phyloP scores from a whole-genome alignment of 345 rosid genomes.

The Stellera chamaejasme region DNA sequence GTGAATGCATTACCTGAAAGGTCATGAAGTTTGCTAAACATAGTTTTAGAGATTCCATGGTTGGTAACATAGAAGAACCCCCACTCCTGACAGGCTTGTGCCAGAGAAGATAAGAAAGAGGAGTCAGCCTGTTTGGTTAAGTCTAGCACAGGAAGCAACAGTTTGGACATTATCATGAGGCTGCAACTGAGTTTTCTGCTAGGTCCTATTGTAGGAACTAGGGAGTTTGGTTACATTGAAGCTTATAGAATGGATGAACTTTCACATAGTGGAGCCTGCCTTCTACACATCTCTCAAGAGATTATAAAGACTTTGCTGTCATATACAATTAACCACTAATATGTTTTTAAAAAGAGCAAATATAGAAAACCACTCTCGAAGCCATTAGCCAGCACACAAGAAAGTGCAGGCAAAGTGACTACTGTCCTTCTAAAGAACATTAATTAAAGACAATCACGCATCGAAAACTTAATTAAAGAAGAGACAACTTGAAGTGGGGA shows the following conservation, averaged over 20 bases:
- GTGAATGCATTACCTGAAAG: constrained; percentile 38
- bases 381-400: no score
- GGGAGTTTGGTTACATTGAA: constrained; percentile 6
- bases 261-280: background rate
- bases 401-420: no score
- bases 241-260: background rate
- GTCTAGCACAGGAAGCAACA: constrained; percentile 59
- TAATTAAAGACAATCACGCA: no score
- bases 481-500: constrained; percentile 13
- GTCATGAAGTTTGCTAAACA: constrained; percentile 25
- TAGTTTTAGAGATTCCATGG: constrained; percentile 49
- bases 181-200: background rate
- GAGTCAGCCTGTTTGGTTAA: constrained; percentile 38
- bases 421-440: no score
- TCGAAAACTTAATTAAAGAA: no score
- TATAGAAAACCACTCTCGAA: background rate
- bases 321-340: constrained; percentile 11
- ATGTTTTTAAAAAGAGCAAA: constrained; percentile 12
- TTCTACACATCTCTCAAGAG: constrained; percentile 1
- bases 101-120: constrained; percentile 35
- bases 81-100: constrained; percentile 60
- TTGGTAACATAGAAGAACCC: constrained; percentile 67
- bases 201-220: constrained; percentile 1
- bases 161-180: constrained; percentile 33
- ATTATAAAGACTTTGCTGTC: constrained; percentile 10